A percentile compares a stretch with the other conserved stretches of the same genome.
Conservation (phyloP, 495 filamentous ascomycete species). For the Aspergillus carlsbadensis region DNA sequence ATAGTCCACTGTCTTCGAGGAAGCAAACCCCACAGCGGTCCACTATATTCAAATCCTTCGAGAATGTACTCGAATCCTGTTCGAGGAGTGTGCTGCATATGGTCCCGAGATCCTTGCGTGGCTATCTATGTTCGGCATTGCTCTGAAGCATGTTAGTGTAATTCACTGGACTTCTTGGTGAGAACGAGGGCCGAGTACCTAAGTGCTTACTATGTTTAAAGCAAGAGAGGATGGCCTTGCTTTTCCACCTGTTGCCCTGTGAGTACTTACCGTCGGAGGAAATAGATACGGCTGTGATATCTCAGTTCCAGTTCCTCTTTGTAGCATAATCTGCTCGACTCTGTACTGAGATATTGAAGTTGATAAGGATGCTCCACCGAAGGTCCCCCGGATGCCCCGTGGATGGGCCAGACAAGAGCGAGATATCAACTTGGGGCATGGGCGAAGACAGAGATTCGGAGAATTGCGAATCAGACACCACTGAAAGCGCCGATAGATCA, state of each 20-base stretch:
- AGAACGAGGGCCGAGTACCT: too few species aligned
- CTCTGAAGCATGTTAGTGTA: background rate
- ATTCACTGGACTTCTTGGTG: background rate
- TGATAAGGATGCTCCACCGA: background rate
- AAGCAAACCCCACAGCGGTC: too few species aligned
- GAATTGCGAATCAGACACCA: too few species aligned
- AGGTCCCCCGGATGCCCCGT: background rate
- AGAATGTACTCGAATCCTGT: background rate
- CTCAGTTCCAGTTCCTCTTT: too few species aligned
- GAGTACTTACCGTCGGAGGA: too few species aligned
- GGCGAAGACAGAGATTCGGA: too few species aligned
- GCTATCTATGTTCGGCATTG: background rate
- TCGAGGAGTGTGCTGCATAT: background rate
- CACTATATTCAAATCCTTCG: too few species aligned
- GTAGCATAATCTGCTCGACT: background rate
- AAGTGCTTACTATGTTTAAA: background rate
- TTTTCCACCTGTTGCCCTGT: background rate
- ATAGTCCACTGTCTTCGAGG: constrained; percentile 27
- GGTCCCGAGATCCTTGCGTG: background rate
- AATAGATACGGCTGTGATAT: too few species aligned
- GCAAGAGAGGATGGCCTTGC: background rate
- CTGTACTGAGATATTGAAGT: background rate
- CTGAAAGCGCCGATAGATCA: too few species aligned
- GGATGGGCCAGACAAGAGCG: background rate
- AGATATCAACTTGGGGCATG: background rate